These are phyloP conservation scores for Claviceps fusiformis DNA, from an alignment of 2,329 filamentous ascomycete genomes.

Conservation along the genomic window DNA sequence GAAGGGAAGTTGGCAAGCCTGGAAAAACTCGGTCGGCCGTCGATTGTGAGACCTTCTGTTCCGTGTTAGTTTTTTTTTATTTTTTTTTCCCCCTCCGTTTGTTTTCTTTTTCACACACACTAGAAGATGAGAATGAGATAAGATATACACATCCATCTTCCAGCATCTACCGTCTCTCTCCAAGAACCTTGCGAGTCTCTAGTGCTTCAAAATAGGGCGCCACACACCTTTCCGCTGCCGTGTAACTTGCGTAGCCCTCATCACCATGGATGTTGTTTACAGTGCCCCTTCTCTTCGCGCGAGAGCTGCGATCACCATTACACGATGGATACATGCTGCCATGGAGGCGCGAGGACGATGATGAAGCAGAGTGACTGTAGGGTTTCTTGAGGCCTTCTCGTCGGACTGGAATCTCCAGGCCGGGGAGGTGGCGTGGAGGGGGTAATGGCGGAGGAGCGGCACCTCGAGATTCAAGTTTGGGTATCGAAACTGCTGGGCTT, in stretches of 20 bases:
- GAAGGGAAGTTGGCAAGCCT: conserved; percentile 36
- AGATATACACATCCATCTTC: neutral
- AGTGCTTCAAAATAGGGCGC: neutral
- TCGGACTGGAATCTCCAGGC: conserved; percentile 19
- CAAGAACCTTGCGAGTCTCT: neutral
- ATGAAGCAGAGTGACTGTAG: conserved; percentile 14
- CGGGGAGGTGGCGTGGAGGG: conserved; percentile 27
- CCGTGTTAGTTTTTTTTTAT: conserved; percentile 6
- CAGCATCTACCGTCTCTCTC: too few species aligned
- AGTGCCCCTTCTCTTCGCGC: conserved; percentile 19
- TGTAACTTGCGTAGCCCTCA: conserved; percentile 31
- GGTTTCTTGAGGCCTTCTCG: conserved; percentile 17
- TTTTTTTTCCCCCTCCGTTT: too few species aligned
- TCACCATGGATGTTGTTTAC: conserved; percentile 19
- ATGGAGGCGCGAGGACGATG: conserved; percentile 24
- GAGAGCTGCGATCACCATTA: conserved; percentile 21
- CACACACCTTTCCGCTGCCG: conserved; percentile 25
- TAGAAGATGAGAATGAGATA: neutral
- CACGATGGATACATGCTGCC: conserved; percentile 25
- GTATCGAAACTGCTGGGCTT: conserved; percentile 29
- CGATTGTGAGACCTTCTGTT: conserved; percentile 28
- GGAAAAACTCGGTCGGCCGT: conserved; percentile 26
- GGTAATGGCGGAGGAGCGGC: conserved; percentile 31
- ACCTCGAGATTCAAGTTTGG: conserved; percentile 19
- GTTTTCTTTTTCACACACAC: too few species aligned